Base-by-base conservation (phyloP, 2,329 filamentous ascomycete genomes). In the Phyllosticta ampelicida region DNA sequence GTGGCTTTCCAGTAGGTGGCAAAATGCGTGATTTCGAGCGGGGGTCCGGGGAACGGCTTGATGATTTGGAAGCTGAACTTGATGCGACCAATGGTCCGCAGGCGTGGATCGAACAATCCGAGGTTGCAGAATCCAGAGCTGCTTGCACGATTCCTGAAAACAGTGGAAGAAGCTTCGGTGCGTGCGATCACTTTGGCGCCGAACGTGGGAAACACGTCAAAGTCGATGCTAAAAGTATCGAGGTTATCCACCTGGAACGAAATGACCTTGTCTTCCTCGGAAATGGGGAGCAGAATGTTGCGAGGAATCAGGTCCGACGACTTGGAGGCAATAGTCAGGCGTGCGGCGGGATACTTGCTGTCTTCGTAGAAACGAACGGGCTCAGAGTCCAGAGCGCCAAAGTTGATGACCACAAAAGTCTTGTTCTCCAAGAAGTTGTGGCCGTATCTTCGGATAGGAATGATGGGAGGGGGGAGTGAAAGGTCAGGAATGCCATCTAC, bases 1-100 rank as follows among this genome's bases (percentile, higher is more conserved):
- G 94, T 99, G 0, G 92, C 92, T 73, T 97, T 99, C 94, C 94
- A 99, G 73, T 99, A 99, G 0, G 94, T 97, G 62, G 95, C 94
- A 66, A 97, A 99, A 68, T 97, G 91, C 1, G 94, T 95, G 61
- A 99, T 96, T 71, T 99, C 94, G 20, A 99, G 78, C 3, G 94
- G 90, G 61, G 90, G 87, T 8, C 94, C 92, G 62, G 86, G 84
- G 75, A 97, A 99, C 0, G 94, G 94, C 68, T 96, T 96, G 70
- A 99, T 95, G 23, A 97, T 90, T 69, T 97, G 91, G 58, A 90
- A 95, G 63, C 89, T 88, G 77, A 99, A 99, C 62, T 85, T 90
- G 64, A 97, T 89, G 67, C 95, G 89, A 5, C 94, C 94, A 66
- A 99, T 96, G 9, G 90, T 88, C 51, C 92, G 84, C 53, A 97